Base-by-base conservation (phyloP, 768 basidiomycete species). In the Sarcomyxa edulis region DNA sequence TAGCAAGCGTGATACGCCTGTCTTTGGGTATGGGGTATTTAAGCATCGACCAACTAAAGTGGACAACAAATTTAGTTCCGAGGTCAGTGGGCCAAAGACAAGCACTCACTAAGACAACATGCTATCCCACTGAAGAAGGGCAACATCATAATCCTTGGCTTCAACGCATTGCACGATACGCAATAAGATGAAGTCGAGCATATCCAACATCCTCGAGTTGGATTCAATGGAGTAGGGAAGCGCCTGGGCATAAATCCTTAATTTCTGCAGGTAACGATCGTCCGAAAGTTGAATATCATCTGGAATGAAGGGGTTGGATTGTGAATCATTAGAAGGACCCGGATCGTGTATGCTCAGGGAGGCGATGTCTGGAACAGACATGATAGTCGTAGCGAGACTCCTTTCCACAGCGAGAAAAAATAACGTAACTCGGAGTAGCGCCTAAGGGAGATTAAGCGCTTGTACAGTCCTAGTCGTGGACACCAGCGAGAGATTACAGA, bases 1-100 rank as follows among this genome's bases (percentile, higher is more conserved):
- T 84, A 32, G 82, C 80, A 21, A 94, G 65, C 28, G 64, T 68
- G 37, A 91, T 76, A 39, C 90, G 72, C 49, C 78, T 82, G 44
- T 80, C 78, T 54, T 84, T 82, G 39, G 86, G 87, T 51, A 94
- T 81, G 24, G 87, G 90, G 53, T 91, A 92, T 53, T 89, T 87
- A 56, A 93, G 72, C 66, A 81, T 81, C 31, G 64, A 59, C 88
- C 89, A 92, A 53, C 86, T 89, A 49, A 16, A n/a, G 42, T 32
- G 15, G 24, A 11, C 7, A 23, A 23, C 31, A n/a, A n/a, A 38
- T 23, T 28, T 32, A 44, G 39, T 35, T 38, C 14, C 6, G 16
- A 5, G 12, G 22, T 14, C 20, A 42, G 30, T 25, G 33, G 25
- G 18, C n/a, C n/a, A n/a, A 27, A 40, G 20, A 37, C 9, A 29